Base-by-base conservation (phyloP, 768 basidiomycete species). In the Gautieria morchelliformis region DNA sequence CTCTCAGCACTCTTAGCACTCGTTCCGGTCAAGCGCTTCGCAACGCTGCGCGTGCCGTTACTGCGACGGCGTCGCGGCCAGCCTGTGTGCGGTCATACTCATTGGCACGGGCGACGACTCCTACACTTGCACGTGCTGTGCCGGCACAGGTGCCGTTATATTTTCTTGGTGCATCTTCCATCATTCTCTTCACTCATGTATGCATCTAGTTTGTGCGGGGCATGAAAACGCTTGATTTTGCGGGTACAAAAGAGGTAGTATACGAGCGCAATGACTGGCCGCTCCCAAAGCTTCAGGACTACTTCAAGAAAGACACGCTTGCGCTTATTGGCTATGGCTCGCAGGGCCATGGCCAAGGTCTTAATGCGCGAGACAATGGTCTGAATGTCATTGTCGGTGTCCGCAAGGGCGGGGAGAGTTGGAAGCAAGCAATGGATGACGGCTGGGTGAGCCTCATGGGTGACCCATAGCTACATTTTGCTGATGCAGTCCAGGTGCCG, bases 221-320 rank as follows among this genome's bases (percentile, higher is more conserved):
- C 58, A 67, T 96, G 64, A 95, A 97, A 77, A 93, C 93, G 52
- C 88, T 97, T 66, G 87, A 95, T 78, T 96, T 97, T 74, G 93
- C 94, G 54, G 94, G 93, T 65, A 85, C 87, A 59, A 81, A 93
- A 68, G 93, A 97, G 76, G 81, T 82, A 61, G 90, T 97, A 47
- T 97, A 94, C 68, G 94, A 97, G 76, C 90, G 91, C 62, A 81
- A 80, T 64, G 96, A 99, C 81, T 99, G 96, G 96, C 96, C 96
- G 37, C 76, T 95, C 61, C 84, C 92, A 60, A 98, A 91, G 76
- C 85, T 99, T 69, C 95, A 98, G 72, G 93, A 98, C 71, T 99
- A 95, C 81, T 96, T 99, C 82, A 98, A 98, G 75, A 89, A 98
- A 69, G 96, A 99, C 74, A 97, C 94, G 63, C 90, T 99, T 56